Base-by-base conservation (phyloP, 495 filamentous ascomycete genomes). In the Sporormia fimetaria region DNA sequence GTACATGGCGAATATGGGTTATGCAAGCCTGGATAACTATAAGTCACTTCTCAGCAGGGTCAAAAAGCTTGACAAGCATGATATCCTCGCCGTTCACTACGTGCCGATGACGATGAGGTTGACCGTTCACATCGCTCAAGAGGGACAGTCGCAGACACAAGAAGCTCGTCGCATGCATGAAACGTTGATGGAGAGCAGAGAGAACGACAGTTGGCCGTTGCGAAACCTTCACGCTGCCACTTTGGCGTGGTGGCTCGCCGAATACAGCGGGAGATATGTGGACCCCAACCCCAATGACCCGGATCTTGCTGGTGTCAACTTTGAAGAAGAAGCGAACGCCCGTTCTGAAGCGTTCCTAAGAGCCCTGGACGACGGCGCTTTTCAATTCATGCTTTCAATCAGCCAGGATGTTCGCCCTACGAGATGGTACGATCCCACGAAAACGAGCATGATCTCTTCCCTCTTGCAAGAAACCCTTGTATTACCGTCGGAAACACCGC, bases 191-290 rank as follows among this genome's bases (percentile, higher is more conserved):
- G 65, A 71, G 24, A 65, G 68, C 15, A 67, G 69, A 28, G 82
- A 88, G 24, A 67, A 68, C 34, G 68, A 79, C 14, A 47, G 63
- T 11, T 92, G 87, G 81, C 63, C 66, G 4, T 56, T 93, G 30
- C 67, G 74, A 21, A 74, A 73, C 44, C 74, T 95, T 18, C 79
- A 85, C 42, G 85, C 86, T 34, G 78, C 84, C 2, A 66, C 82
- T 6, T 69, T 69, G 18, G 71, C 75, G 3, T 80, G 80, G 68
- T 99, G 90, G 90, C 70, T 95, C 25, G 77, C 81, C 30, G 84
- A 94, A 41, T 94, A 94, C 58, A 93, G 83, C 56, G 83, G 79
- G 10, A 86, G 81, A 68, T 94, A 84, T 57, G 67, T 78, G 44
- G 87, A 94, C 49, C 69, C 77, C 37, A 63, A 66, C 38, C 66